Base-by-base conservation (phyloP, 106 monocot genomes). In the Allium sativum region DNA sequence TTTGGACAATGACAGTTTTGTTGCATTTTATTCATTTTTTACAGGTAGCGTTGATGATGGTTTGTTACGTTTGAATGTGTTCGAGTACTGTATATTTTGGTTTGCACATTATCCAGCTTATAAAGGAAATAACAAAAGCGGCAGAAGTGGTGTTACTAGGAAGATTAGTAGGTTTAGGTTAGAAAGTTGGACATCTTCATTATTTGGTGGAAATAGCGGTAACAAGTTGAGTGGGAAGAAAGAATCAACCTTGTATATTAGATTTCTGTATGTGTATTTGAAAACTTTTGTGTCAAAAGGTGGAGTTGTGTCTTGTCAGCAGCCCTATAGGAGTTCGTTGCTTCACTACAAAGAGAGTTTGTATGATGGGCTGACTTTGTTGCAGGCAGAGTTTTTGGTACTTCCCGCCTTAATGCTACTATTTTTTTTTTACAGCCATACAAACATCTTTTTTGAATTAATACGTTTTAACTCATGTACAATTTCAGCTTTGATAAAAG, bases 31-130 rank as follows among this genome's bases (percentile, higher is more conserved):
- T 65, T 84, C 82, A 10, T 65, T 98, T 7, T 74, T 92, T 57
- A 72, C 55, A 10, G 48, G 58, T 11, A 65, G 92, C 58, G 67
- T 85, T 18, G 75, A 72, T 62, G 80, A 74, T 19, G 74, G 81
- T 44, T 83, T 77, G 76, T 16, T 95, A 9, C 83, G 84, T 72
- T 76, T 92, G 15, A 85, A 79, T 42, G 79, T 80, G 6, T 98
- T 88, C 53, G 92, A 98, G 68, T 98, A 98, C 53, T 92, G 76
- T 58, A 71, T 98, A 46, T 83, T 98, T 56, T 98, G 98, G 98
- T 98, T 92, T 55, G 91, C 84, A 0, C 92, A 98, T 64, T 92
- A 82, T 43, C 98, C 91, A 10, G 78, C 92, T 7, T 92, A 77
- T 43, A 61, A 65, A 17, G 96, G 84, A 20, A 76, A 68, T 46